phyloP scores from a whole-genome alignment of 139 green algal genomes.

The Desmodesmus armatus region DNA sequence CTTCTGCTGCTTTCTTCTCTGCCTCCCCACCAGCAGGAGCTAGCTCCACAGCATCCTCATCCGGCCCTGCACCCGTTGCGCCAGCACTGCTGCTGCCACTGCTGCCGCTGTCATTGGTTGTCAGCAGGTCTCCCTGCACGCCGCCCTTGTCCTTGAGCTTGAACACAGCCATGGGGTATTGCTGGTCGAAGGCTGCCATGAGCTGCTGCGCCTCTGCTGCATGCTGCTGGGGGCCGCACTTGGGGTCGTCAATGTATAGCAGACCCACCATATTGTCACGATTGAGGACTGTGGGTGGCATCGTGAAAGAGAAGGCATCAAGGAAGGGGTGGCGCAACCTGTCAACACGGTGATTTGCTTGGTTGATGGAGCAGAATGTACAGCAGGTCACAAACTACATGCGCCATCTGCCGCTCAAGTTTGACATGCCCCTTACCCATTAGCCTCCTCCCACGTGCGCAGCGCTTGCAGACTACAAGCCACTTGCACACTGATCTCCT shows the following conservation, averaged over 20 bases:
- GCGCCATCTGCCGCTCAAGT: no score
- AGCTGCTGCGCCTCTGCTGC: constrained; percentile 6
- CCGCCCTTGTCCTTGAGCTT: not conserved
- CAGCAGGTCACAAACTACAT: no score
- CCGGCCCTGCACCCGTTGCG: not conserved
- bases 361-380: no score
- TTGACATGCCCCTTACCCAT: no score
- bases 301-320: not conserved
- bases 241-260: constrained; percentile 34
- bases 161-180: constrained; percentile 16
- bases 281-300: constrained; percentile 1
- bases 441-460: no score
- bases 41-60: not conserved
- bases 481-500: not conserved
- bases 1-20: not conserved
- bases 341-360: no score
- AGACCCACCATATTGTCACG: constrained; percentile 35
- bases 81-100: not conserved
- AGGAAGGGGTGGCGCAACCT: not conserved
- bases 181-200: not conserved
- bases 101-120: not conserved
- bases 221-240: not conserved
- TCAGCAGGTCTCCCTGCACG: constrained; percentile 23
- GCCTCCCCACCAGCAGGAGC: not conserved
- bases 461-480: no score